Evolutionary conservation across 352 stramenopile genomes (phyloP).

Genomic region (Pythium insidiosum): DNA sequence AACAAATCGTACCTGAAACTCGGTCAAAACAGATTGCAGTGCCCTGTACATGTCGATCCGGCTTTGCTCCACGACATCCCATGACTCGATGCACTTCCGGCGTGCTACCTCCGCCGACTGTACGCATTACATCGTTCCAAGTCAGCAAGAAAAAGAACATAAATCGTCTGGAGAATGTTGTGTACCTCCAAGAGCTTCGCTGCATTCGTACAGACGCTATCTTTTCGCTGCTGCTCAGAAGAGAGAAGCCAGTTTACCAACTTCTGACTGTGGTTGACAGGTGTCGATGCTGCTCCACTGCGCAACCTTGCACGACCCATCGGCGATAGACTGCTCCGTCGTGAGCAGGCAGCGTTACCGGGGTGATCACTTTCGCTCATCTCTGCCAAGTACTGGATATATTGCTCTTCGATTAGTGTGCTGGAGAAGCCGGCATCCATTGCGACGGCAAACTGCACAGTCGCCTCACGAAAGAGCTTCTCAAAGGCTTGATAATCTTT

Average conservation of each 20-base stretch:
- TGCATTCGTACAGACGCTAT: slow-evolving; percentile 45
- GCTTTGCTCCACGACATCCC: slow-evolving; percentile 50
- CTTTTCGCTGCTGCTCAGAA: slow-evolving; percentile 61
- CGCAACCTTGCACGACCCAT: not conserved
- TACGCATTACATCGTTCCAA: not conserved
- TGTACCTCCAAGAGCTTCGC: slow-evolving; percentile 57
- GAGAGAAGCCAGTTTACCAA: slow-evolving; percentile 73
- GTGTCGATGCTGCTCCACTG: not conserved
- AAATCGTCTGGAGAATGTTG: too few relatives aligned
- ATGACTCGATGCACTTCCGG: slow-evolving; percentile 53
- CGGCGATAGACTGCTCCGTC: not conserved
- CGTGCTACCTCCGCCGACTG: slow-evolving; percentile 54
- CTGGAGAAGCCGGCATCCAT: slow-evolving; percentile 76
- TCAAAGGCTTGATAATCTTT: slow-evolving; percentile 65
- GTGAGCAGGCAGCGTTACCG: too few relatives aligned
- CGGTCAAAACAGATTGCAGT: slow-evolving; percentile 62
- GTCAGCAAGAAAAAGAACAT: not conserved
- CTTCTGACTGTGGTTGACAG: slow-evolving; percentile 65
- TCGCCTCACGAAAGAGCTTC: slow-evolving; percentile 63
- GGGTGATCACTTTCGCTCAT: too few relatives aligned
- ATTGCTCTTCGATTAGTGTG: slow-evolving; percentile 60
- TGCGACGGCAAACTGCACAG: slow-evolving; percentile 41
- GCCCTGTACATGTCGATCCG: slow-evolving; percentile 59
- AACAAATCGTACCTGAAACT: slow-evolving; percentile 54
- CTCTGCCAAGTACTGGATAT: slow-evolving; percentile 35